Conservation (phyloP, 805 yeast genomes). For the Myxozyma kluyveri region DNA sequence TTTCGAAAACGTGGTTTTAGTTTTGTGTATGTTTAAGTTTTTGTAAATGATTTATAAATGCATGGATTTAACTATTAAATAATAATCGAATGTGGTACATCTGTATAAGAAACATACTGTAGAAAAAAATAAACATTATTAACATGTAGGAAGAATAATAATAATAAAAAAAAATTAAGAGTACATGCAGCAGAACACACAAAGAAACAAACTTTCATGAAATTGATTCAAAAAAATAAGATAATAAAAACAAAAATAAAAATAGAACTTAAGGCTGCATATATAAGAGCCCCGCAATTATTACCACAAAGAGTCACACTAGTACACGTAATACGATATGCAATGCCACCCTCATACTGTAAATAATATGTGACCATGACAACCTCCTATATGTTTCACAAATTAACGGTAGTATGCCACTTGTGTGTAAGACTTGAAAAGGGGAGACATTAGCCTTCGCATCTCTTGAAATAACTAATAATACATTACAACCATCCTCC, state of each 20-base stretch:
- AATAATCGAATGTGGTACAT: neutral
- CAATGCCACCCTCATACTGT: too few species aligned
- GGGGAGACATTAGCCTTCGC: too few species aligned
- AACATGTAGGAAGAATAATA: neutral
- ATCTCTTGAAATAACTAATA: too few species aligned
- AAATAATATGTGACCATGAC: too few species aligned
- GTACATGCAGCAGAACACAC: neutral
- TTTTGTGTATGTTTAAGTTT: neutral
- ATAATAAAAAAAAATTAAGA: conserved; percentile 1
- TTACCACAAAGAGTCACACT: too few species aligned
- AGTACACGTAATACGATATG: too few species aligned
- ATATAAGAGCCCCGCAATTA: too few species aligned
- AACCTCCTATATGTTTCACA: too few species aligned
- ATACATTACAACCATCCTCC: too few species aligned
- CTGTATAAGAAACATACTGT: neutral
- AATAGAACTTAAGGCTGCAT: neutral
- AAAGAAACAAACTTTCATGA: neutral
- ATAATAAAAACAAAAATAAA: neutral
- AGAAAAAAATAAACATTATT: neutral
- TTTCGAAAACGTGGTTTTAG: neutral
- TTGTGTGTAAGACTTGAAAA: too few species aligned
- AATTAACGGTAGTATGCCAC: too few species aligned
- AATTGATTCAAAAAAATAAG: neutral
- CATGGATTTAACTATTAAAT: neutral
- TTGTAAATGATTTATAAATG: neutral